Conservation (phyloP, 1,139 yeast genomes). For the Pichia inconspicua region DNA sequence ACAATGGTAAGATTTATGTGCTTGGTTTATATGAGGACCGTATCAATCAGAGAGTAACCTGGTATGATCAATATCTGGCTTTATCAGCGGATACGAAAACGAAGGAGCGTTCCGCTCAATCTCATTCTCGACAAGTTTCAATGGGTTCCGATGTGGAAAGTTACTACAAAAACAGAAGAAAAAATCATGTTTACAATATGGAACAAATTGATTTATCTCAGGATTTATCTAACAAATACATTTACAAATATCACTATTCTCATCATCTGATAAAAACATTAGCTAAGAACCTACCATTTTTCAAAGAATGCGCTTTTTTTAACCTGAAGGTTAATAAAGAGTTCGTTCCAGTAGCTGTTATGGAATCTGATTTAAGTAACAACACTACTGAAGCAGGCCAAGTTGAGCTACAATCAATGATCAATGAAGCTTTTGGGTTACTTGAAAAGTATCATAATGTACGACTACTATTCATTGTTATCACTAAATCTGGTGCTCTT, state of each 20-base stretch:
- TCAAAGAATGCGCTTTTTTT: conserved; percentile 86
- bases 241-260: conserved; percentile 66
- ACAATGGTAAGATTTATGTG: conserved; percentile 79
- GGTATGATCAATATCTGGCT: conserved; percentile 45
- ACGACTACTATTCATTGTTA: conserved; percentile 72
- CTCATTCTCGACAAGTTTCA: conserved; percentile 1
- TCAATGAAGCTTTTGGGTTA: conserved; percentile 66
- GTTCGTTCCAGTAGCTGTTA: conserved; percentile 76
- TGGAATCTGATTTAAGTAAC: conserved; percentile 65
- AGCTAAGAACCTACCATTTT: conserved; percentile 73
- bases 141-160: conserved; percentile 4
- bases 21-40: conserved; percentile 89
- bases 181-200: conserved; percentile 1
- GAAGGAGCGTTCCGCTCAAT: not conserved
- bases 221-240: conserved; percentile 7
- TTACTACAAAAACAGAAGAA: not conserved
- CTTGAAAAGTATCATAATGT: conserved; percentile 65
- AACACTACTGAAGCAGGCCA: conserved; percentile 35
- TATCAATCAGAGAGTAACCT: conserved; percentile 65
- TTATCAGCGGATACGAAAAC: conserved; percentile 9
- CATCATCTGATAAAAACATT: conserved; percentile 81
- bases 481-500: conserved; percentile 72
- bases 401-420: conserved; percentile 60
- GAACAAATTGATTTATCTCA: conserved; percentile 8
- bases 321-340: conserved; percentile 81